Evolutionary conservation across 306 rosid genomes (phyloP), one percentile per base, ranked within the genome.

Genomic region (Hippophae rhamnoides): DNA sequence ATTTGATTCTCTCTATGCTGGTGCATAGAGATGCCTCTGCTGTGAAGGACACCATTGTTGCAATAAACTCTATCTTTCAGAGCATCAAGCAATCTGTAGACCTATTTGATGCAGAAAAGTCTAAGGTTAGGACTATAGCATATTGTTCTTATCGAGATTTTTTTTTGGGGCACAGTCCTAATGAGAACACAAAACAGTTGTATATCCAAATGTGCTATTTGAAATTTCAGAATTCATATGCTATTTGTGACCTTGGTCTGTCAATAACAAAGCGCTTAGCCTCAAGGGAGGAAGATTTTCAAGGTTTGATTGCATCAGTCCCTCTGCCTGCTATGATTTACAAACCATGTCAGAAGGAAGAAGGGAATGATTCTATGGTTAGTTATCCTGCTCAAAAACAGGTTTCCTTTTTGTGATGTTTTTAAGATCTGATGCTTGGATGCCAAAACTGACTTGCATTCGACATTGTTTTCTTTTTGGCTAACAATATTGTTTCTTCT

Each of bases 161-260:
- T 45, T 40, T 44, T 47, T 57, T 12, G n/a, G 48, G 8, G 5
- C 13, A 27, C 9, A 40, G 6, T 8, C 52, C 10, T 6, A 18
- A 54, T 1, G n/a, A 18, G 13, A 25, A 13, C 14, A 2, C 52
- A 52, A 14, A 13, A 53, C 14, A 31, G 60, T 41, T 58, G 12
- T 46, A 26, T 60, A 46, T 81, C 79, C 58, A 73, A 62, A n/a
- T 73, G 25, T 65, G 57, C 63, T 67, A 43, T 52, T 67, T 70
- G 68, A 61, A 44, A 61, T 77, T 70, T 60, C 95, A 93, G 99
- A 88, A 75, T 68, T 88, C 95, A 52, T 78, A 79, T 78, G 97
- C 94, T 66, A 82, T 93, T 65, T 84, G 90, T 79, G 97, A 93
- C 79, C 88, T 93, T 61, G 99, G 95, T 47, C 69, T 93, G 67